These are phyloP conservation scores for Hypoxylon intermedium DNA, from an alignment of 495 filamentous ascomycete species.

Conservation along the genomic window DNA sequence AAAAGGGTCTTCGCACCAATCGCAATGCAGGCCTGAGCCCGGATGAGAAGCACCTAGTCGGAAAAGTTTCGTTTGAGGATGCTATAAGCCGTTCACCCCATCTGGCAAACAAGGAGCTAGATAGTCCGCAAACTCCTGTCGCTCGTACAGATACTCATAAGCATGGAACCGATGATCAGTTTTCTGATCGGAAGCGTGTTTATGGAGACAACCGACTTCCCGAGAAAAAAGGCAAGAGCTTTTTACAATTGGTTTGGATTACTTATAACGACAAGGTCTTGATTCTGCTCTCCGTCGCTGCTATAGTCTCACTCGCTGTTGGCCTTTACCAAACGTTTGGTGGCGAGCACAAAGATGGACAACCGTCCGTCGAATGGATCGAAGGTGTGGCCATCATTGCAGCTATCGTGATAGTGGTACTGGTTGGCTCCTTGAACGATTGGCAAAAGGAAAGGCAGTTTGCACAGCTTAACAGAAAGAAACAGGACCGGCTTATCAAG, in stretches of 20 bases:
- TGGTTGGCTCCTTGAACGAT: slow-evolving; percentile 78
- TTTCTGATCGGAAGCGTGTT: slow-evolving; percentile 71
- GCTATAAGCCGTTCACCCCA: slow-evolving; percentile 51
- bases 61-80: slow-evolving; percentile 66
- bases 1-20: slow-evolving; percentile 71
- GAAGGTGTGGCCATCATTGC: slow-evolving; percentile 81
- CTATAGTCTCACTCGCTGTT: slow-evolving; percentile 72
- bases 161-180: slow-evolving; percentile 45
- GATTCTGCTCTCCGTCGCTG: slow-evolving; percentile 75
- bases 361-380: slow-evolving; percentile 72
- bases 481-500: slow-evolving; percentile 80
- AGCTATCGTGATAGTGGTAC: slow-evolving; percentile 76
- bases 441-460: slow-evolving; percentile 84
- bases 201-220: slow-evolving; percentile 77
- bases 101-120: slow-evolving; percentile 42
- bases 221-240: slow-evolving; percentile 72
- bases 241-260: slow-evolving; percentile 80
- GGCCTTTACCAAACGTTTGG: slow-evolving; percentile 73
- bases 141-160: slow-evolving; percentile 29
- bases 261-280: slow-evolving; percentile 88
- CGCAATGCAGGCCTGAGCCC: slow-evolving; percentile 68
- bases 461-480: slow-evolving; percentile 77
- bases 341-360: slow-evolving; percentile 48
- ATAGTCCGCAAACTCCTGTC: slow-evolving; percentile 44
- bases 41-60: slow-evolving; percentile 67